A percentile compares a stretch with the other conserved stretches of the same genome.
Conservation (phyloP, 495 filamentous ascomycete species). For the Rostrohypoxylon terebratum region DNA sequence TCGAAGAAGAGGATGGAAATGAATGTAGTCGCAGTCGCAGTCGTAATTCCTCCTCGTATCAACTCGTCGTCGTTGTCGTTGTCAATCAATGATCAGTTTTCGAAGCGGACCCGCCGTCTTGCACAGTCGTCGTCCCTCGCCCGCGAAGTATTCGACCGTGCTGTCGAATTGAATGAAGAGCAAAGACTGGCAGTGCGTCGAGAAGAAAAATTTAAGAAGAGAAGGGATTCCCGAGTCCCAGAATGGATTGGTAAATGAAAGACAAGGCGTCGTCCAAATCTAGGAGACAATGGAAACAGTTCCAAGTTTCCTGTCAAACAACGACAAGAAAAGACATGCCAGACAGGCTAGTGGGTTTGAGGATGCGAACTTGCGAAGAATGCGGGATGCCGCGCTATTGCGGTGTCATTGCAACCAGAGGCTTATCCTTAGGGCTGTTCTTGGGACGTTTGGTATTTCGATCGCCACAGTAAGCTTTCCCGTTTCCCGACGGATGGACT, state of each 20-base stretch:
- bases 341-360: slow-evolving; percentile 33
- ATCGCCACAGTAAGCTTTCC: slow-evolving; percentile 18
- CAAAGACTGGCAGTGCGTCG: slow-evolving; percentile 22
- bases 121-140: slow-evolving; percentile 66
- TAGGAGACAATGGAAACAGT: slow-evolving; percentile 30
- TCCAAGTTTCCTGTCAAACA: slow-evolving; percentile 22
- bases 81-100: slow-evolving; percentile 48
- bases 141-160: slow-evolving; percentile 66
- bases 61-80: slow-evolving; percentile 50
- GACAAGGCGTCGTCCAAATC: slow-evolving; percentile 33
- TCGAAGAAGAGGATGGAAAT: slow-evolving; percentile 43
- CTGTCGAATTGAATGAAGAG: slow-evolving; percentile 38
- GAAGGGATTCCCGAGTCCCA: slow-evolving; percentile 26
- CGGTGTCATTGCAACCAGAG: slow-evolving; percentile 32
- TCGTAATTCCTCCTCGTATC: slow-evolving; percentile 23
- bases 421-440: slow-evolving; percentile 23
- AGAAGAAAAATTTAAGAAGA: slow-evolving; percentile 28
- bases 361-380: slow-evolving; percentile 16
- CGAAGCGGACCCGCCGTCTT: slow-evolving; percentile 56
- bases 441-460: slow-evolving; percentile 9
- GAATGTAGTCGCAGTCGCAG: slow-evolving; percentile 33
- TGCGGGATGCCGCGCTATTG: slow-evolving; percentile 35
- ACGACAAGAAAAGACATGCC: slow-evolving; percentile 41
- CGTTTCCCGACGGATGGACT: slow-evolving; percentile 18
- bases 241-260: slow-evolving; percentile 29